Evolutionary conservation across 768 basidiomycete species (phyloP).

Genomic region (Tephrocybe sp.): DNA sequence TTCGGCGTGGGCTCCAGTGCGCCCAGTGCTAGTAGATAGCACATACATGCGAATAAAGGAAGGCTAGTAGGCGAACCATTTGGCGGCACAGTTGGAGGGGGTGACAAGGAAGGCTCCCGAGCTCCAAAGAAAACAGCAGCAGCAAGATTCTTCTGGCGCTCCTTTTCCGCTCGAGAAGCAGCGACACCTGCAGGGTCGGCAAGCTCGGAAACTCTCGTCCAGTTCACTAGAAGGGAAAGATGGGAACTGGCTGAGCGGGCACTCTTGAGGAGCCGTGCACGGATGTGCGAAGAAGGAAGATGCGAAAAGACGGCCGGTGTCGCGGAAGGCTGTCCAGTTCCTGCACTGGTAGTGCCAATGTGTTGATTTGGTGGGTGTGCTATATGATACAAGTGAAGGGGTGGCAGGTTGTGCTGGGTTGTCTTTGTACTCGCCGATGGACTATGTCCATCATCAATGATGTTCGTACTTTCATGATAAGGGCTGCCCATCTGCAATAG

Average conservation of each 20-base stretch:
- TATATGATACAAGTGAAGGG: conserved; percentile 14
- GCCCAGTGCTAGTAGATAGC: conserved; percentile 62
- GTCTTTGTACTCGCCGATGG: conserved; percentile 1
- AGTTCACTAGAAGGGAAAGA: conserved; percentile 24
- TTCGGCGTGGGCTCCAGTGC: conserved; percentile 25
- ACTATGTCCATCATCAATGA: conserved; percentile 13
- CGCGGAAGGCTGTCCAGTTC: conserved; percentile 24
- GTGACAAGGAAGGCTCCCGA: conserved; percentile 1
- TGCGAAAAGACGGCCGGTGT: conserved; percentile 33
- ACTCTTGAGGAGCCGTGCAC: conserved; percentile 25
- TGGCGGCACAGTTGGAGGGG: not conserved
- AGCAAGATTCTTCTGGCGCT: conserved; percentile 12
- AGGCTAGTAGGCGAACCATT: conserved; percentile 19
- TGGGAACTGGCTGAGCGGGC: conserved; percentile 25
- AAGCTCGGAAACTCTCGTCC: conserved; percentile 14
- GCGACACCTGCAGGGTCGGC: conserved; percentile 9
- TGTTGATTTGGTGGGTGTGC: conserved; percentile 14
- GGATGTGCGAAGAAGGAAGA: conserved; percentile 29
- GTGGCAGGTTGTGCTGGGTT: conserved; percentile 14
- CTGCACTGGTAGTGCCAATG: conserved; percentile 19
- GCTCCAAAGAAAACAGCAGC: conserved; percentile 15
- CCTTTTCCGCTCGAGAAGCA: conserved; percentile 4
- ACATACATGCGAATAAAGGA: conserved; percentile 59
- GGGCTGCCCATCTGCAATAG: conserved; percentile 14
- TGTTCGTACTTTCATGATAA: conserved; percentile 13